Base-by-base conservation (phyloP, 2,329 filamentous ascomycete species). In the Aspergillus tanneri region DNA sequence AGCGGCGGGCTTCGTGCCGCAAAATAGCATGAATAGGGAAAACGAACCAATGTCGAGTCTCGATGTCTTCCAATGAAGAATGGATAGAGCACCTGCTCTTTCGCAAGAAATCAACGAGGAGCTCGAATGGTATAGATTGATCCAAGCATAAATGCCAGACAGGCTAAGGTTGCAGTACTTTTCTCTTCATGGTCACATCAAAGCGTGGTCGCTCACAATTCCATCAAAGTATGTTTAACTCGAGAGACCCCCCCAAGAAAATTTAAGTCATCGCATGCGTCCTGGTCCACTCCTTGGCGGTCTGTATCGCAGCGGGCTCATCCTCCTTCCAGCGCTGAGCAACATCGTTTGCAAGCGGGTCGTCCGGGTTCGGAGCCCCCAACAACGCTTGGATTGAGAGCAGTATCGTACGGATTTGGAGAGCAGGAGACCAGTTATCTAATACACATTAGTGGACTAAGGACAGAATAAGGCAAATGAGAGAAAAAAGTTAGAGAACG, bases 351-450 rank as follows among this genome's bases (percentile, higher is more conserved):
- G 93, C 95, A 34, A 99, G 83, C n/a, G 93, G 95, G 66, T 99
- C 93, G 65, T 99, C 93, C 23, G 95, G 93, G 72, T 99, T 99
- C 11, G 93, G 93, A 5, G 93, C 92, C 36, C 93, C 93, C 11
- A 99, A 84, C 19, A 99, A 81, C 42, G 93, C 93, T 72, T 99
- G 95, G 68, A 99, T 99, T 8, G 92, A 97, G 46, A 99, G 84
- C n/a, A 99, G 83, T 59, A 99, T 99, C 5, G 93, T 99, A 56
- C 93, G 86, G 68, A 99, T 99, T 73, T 99, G 93, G 24, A 99
- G 82, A 11, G 95, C 93, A 4, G 93, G 93, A 18, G 92, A 97
- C 93, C 93, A 99, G 79, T 99, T 99, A 70, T 92, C 91, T 96
- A 46, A 35, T 19, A 24, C 35, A 38, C 47, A 50, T 62, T 48